Evolutionary conservation across 495 filamentous ascomycete genomes (phyloP).

Genomic region (Podospora conica): DNA sequence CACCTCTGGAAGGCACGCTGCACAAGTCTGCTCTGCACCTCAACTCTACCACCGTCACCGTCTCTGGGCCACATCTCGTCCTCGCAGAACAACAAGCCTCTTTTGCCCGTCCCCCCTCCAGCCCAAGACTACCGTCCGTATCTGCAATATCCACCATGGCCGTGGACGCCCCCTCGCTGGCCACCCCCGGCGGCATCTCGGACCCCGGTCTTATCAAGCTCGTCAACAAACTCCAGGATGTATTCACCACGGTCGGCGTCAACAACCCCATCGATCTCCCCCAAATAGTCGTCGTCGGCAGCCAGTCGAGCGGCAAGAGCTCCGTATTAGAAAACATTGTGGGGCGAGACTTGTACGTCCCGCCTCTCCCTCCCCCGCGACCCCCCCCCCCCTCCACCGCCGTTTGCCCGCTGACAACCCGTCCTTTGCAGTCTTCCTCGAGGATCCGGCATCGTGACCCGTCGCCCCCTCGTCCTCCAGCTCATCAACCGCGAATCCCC

Average conservation of each 20-base stretch:
- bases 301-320: constrained; percentile 98
- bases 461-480: constrained; percentile 93
- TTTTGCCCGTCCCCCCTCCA: constrained; percentile 1
- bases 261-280: constrained; percentile 98
- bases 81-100: not conserved
- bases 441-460: constrained; percentile 96
- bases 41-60: not conserved
- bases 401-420: constrained; percentile 10
- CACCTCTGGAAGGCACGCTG: not conserved
- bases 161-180: constrained; percentile 26
- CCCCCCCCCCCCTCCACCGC: constrained; percentile 5
- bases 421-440: constrained; percentile 68
- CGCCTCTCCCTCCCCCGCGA: constrained; percentile 4
- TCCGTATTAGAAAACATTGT: constrained; percentile 99
- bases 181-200: constrained; percentile 48
- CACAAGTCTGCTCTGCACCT: not conserved
- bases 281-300: constrained; percentile 97
- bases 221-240: constrained; percentile 99
- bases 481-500: constrained; percentile 78
- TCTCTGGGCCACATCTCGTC: not conserved
- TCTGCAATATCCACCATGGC: constrained; percentile 22
- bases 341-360: constrained; percentile 89
- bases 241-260: constrained; percentile 97
- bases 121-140: constrained; percentile 1
- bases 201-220: constrained; percentile 62